phyloP scores from a whole-genome alignment of 163 green algal species.

The Coccomyxa subellipsoidea region DNA sequence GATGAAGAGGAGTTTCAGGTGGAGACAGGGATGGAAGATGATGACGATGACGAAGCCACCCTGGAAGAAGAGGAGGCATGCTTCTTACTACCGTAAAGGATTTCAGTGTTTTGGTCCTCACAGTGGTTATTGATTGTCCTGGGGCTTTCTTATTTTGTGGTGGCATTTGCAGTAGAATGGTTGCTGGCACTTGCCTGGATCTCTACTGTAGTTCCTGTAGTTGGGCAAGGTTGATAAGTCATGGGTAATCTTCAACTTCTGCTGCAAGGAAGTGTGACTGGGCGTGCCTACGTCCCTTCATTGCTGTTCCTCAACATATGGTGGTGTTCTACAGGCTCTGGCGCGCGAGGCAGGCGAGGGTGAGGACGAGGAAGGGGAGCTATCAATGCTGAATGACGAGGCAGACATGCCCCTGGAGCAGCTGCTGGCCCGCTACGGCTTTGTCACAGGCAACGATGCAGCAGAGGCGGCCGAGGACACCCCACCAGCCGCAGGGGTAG shows the following conservation, averaged over 20 bases:
- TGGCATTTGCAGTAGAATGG: too few species aligned
- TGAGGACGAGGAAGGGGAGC: not conserved
- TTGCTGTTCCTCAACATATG: too few species aligned
- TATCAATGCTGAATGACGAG: conserved; percentile 64
- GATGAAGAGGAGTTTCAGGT: conserved; percentile 25
- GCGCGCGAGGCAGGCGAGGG: not conserved
- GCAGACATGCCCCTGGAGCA: conserved; percentile 78
- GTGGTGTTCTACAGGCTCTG: conserved; percentile 5
- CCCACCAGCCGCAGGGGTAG: not conserved
- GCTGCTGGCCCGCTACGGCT: conserved; percentile 60
- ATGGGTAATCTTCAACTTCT: too few species aligned
- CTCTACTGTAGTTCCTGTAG: too few species aligned
- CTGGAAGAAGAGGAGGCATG: conserved; percentile 53
- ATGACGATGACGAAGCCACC: conserved; percentile 58
- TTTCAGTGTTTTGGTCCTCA: too few species aligned
- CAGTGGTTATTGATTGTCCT: too few species aligned
- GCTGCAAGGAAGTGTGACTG: too few species aligned
- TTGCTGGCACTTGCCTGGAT: too few species aligned
- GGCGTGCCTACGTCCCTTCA: too few species aligned
- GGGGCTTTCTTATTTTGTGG: too few species aligned
- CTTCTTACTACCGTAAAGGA: not conserved
- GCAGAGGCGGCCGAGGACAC: not conserved
- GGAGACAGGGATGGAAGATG: conserved; percentile 20
- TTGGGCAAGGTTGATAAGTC: too few species aligned
- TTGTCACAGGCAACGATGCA: conserved; percentile 5